Evolutionary conservation across 2,329 filamentous ascomycete genomes (phyloP), one percentile per base, ranked within the genome.

Genomic region (Lachnum nothofagi): DNA sequence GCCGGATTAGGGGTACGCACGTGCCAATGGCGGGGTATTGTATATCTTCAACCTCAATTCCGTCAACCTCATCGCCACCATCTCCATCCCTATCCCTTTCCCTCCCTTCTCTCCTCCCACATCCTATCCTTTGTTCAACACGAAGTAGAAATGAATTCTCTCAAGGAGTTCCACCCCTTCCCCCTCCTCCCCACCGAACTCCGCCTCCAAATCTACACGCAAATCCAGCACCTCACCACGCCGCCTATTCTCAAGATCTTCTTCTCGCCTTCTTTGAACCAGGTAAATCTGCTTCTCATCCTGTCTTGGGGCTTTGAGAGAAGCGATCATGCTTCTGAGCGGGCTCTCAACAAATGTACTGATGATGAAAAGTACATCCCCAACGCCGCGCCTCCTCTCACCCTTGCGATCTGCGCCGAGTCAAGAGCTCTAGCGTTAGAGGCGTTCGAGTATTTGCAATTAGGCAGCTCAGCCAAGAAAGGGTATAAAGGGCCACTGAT

Each of bases 171-270:
- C 51, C 40, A 43, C n/a, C 54, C 58, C 45, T 62, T 62, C 31
- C 47, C 52, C 14, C 22, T 38, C 16, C 57, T 62, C 20, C 60
- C 60, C 17, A 49, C 54, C 24, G 60, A 62, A 39, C 54, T 62
- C 24, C 55, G 58, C 20, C 54, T 62, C 17, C 54, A 59, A 34
- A 61, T 61, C 35, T 60, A 58, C 49, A 42, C 43, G 4, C 44
- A 46, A 7, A 53, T 56, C 9, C 49, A 51, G 9, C 34, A 37
- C 42, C 14, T 41, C 40, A 16, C n/a, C 43, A 29, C 39, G 42
- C 10, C 48, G 8, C 55, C 54, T 2, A 61, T 63, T 22, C 48
- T 63, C 9, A 57, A 60, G 38, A 55, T 63, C 34, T 49, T 45
- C 41, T 60, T 55, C 46, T 52, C 53, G 10, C 50, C 54, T 1